Evolutionary conservation across 306 rosid genomes (phyloP).

Genomic region (Acmispon strigosus): DNA sequence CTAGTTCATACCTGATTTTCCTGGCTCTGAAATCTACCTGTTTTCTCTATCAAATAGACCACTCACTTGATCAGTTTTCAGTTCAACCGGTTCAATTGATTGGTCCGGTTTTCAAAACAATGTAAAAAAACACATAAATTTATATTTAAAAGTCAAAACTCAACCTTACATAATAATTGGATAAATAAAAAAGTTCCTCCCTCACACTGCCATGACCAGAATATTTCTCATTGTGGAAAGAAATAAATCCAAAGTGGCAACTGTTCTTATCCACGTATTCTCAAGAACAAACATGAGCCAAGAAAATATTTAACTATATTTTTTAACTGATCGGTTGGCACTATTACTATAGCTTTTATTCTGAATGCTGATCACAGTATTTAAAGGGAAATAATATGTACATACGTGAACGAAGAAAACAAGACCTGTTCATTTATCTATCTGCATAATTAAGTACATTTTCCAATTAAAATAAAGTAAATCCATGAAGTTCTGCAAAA

Average conservation of each 20-base stretch:
- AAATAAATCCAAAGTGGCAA: neutral
- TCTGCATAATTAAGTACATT: neutral
- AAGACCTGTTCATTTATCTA: conserved; percentile 10
- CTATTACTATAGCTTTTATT: neutral
- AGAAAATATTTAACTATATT: neutral
- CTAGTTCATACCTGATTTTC: too few relatives aligned
- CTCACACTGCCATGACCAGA: neutral
- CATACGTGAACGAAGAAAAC: conserved; percentile 16
- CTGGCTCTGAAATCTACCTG: too few relatives aligned
- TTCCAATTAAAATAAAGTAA: neutral
- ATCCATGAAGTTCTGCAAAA: conserved; percentile 1
- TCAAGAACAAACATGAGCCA: neutral
- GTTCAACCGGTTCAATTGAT: too few relatives aligned
- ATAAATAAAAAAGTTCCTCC: too few relatives aligned
- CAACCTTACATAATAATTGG: too few relatives aligned
- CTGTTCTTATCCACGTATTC: neutral
- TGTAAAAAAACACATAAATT: too few relatives aligned
- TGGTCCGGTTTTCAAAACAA: too few relatives aligned
- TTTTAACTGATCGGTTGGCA: neutral
- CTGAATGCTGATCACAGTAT: neutral
- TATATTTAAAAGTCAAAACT: too few relatives aligned
- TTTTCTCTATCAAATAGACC: too few relatives aligned
- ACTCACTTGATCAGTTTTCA: too few relatives aligned
- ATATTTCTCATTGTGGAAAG: neutral
- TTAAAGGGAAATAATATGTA: neutral